A percentile compares a stretch with the other conserved stretches of the same genome.
These are phyloP conservation scores for Xylaria sp. DNA, from an alignment of 2,329 filamentous ascomycete genomes.

Conservation along the genomic window DNA sequence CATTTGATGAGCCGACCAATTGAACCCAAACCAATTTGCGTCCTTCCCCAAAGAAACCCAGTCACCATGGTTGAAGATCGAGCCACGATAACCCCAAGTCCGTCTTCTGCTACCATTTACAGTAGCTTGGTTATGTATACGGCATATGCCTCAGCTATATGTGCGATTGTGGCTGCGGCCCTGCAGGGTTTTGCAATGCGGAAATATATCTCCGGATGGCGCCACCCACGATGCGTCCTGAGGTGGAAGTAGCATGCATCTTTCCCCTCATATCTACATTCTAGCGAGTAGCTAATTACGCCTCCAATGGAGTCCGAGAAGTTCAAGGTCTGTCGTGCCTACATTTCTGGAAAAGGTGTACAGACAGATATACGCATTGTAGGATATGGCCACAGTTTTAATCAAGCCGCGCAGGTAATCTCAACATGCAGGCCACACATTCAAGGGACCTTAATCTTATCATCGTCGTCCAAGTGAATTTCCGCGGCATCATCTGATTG, in stretches of 20 bases:
- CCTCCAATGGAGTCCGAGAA: not conserved
- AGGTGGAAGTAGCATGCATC: not conserved
- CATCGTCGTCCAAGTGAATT: constrained; percentile 61
- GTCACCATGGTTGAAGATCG: not conserved
- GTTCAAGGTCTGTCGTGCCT: not conserved
- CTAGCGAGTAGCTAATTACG: not conserved
- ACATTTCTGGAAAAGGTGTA: not conserved
- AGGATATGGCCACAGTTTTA: not conserved
- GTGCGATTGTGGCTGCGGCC: constrained; percentile 6
- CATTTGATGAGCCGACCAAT: constrained; percentile 19
- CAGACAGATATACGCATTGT: not conserved
- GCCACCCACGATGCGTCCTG: not conserved
- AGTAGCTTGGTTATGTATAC: constrained; percentile 19
- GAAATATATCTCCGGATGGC: not conserved
- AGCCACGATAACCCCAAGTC: not conserved
- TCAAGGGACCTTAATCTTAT: constrained; percentile 47
- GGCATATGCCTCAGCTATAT: constrained; percentile 20
- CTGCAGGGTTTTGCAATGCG: constrained; percentile 5
- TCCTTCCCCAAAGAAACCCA: not conserved
- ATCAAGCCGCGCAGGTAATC: not conserved
- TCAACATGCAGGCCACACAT: not conserved
- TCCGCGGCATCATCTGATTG: constrained; percentile 61
- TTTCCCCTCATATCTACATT: not conserved
- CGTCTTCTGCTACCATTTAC: constrained; percentile 16
- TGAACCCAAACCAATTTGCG: constrained; percentile 4